phyloP scores from a whole-genome alignment of 2,329 filamentous ascomycete genomes.

The Aspergillus novofumigatus region DNA sequence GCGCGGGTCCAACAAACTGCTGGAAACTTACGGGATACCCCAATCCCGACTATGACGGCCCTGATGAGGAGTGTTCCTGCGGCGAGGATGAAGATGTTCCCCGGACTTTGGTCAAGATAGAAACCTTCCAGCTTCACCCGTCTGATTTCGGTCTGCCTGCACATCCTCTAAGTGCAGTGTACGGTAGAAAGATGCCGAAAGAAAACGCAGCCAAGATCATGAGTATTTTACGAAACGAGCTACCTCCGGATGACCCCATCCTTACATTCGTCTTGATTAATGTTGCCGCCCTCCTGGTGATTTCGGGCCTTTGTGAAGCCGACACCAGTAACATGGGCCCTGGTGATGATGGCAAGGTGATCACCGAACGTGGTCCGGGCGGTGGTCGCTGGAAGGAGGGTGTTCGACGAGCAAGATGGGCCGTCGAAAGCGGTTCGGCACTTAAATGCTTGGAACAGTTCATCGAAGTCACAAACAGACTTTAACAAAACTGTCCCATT shows the following conservation, averaged over 20 bases:
- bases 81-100: constrained; percentile 36
- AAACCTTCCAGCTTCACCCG: constrained; percentile 74
- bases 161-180: constrained; percentile 73
- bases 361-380: constrained; percentile 77
- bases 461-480: constrained; percentile 71
- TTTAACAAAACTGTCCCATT: constrained; percentile 21
- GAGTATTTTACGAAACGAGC: constrained; percentile 68
- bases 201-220: constrained; percentile 85
- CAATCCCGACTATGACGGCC: constrained; percentile 40
- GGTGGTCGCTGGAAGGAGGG: constrained; percentile 94
- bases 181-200: constrained; percentile 75
- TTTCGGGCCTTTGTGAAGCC: constrained; percentile 80
- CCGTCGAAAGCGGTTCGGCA: constrained; percentile 80
- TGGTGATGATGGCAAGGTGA: constrained; percentile 75
- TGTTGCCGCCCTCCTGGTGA: constrained; percentile 80
- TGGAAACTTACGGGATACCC: constrained; percentile 66
- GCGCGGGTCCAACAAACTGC: constrained; percentile 81
- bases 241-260: constrained; percentile 74
- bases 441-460: constrained; percentile 78
- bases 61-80: constrained; percentile 39
- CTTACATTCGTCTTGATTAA: constrained; percentile 94
- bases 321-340: constrained; percentile 74
- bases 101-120: constrained; percentile 53
- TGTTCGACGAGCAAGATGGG: constrained; percentile 80
- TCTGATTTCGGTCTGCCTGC: constrained; percentile 78